Base-by-base conservation (phyloP, 305 asterid species). In the Fraxinus greggii region DNA sequence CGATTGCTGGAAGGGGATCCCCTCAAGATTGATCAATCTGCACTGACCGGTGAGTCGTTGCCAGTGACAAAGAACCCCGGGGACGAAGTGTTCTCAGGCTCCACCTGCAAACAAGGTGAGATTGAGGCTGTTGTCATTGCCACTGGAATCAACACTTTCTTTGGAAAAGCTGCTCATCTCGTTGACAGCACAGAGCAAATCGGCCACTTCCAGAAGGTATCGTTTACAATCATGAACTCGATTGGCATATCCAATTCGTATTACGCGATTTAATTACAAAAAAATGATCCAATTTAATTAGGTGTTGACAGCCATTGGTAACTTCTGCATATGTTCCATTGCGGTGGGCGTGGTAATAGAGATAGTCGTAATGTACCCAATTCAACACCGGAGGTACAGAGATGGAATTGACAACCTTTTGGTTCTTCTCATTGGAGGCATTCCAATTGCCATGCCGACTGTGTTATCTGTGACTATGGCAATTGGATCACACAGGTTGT, bases 1-100 rank as follows among this genome's bases (percentile, higher is more conserved):
- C 91, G 97, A 75, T 85, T 92, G 23, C 88, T 92, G 5, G 91
- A 92, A 19, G 97, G 95, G 2, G 97, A 92, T 83, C 97, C 97
- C 0, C 80, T 92, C 51, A 86, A 86, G 70, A 86, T 86, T 67
- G 87, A 86, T 74, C 89, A 84, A 87, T 84, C 89, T 21, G 89
- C 89, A 56, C 80, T 86, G 78, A 86, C 87, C 3, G 89, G 88
- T n/a, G 88, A 86, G 54, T 86, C 88, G 0, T 84, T 86, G 19
- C 88, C 88, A 0, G 88, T 83, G 12, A 86, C 86, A 19, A 86
- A 86, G 81, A 35, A 86, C 48, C 83, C 89, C 0, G 89, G 87
- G 7, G 87, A 86, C 2, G 89, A 86, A 56, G 87, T 86, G 12
- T 86, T 79, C 19, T 86, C 89, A 0, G 89, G 89, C 35, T 86